Base-by-base conservation (phyloP, 1,284 basidiomycete genomes). In the Sporisorium sorghi region DNA sequence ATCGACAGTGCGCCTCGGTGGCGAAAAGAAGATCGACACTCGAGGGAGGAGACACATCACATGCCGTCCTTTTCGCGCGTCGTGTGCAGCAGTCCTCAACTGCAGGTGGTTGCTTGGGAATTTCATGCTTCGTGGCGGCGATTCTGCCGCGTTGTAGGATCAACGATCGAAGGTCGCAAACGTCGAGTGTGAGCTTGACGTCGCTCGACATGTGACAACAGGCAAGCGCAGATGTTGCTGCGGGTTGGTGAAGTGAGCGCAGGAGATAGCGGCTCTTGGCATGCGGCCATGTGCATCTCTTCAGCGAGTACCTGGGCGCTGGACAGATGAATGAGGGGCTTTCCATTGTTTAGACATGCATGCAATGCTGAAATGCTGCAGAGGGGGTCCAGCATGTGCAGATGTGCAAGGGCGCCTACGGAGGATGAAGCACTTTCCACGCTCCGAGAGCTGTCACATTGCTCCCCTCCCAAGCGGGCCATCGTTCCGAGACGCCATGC, bases 401-500 rank as follows among this genome's bases (percentile, higher is more conserved):
- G 21, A 52, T 28, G 14, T 30, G 50, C 39, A 52, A 39, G 50
- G 24, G 50, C 23, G 39, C 10, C n/a, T 24, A 15, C 21, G 23
- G 46, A 49, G 39, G 14, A 58, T 30, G 42, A 51, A 47, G 35
- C 26, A 7, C 19, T 55, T 65, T 65, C 37, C 56, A 54, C 54
- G 63, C 63, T 61, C 54, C 58, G 54, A 61, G 50, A 61, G 58
- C 58, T 61, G 64, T 60, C 28, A 53, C 54, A 48, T 49, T 54
- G 54, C 48, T 49, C 33, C 40, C n/a, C 28, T 14, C 32, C 26
- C 10, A 11, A 19, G 26, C 10, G 26, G 17, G 28, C 17, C 15
- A 12, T 17, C 35, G 35, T 37, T 37, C 15, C 35, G 4, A 2
- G 12, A 37, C 32, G 32, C 32, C 8, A 30, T 47, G 46, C 46